These are phyloP conservation scores for Neofusicoccum parvum DNA, from an alignment of 2,329 filamentous ascomycete genomes.

Conservation along the genomic window DNA sequence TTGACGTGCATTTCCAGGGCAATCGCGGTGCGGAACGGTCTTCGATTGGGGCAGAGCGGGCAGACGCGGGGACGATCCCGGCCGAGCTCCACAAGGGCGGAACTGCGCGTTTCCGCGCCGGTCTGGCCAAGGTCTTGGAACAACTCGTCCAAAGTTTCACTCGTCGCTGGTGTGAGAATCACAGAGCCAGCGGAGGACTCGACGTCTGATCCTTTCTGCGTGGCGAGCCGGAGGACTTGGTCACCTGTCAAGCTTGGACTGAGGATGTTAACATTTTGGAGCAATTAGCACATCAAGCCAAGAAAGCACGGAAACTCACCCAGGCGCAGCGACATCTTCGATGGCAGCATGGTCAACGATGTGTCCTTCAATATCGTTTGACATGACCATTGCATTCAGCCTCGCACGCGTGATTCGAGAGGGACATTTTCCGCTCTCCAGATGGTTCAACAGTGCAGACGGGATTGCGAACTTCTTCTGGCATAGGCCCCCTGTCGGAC, in stretches of 20 bases:
- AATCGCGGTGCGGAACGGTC: neutral
- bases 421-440: slow-evolving; percentile 23
- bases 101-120: too few species aligned
- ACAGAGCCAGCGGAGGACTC: neutral
- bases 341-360: slow-evolving; percentile 15
- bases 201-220: neutral
- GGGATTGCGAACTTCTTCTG: slow-evolving; percentile 20
- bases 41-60: neutral
- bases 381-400: slow-evolving; percentile 22
- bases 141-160: neutral
- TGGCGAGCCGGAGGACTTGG: neutral
- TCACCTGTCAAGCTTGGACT: neutral
- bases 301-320: neutral
- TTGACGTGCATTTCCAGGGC: neutral
- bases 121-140: too few species aligned
- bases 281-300: too few species aligned
- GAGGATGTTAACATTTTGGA: neutral
- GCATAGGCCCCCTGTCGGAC: slow-evolving; percentile 21
- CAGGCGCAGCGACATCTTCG: neutral
- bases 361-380: slow-evolving; percentile 16
- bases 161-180: neutral
- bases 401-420: slow-evolving; percentile 20
- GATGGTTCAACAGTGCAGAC: slow-evolving; percentile 22
- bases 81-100: too few species aligned
- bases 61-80: neutral